phyloP scores from a whole-genome alignment of 2,329 filamentous ascomycete species.

The Rhynchosporium agropyri region DNA sequence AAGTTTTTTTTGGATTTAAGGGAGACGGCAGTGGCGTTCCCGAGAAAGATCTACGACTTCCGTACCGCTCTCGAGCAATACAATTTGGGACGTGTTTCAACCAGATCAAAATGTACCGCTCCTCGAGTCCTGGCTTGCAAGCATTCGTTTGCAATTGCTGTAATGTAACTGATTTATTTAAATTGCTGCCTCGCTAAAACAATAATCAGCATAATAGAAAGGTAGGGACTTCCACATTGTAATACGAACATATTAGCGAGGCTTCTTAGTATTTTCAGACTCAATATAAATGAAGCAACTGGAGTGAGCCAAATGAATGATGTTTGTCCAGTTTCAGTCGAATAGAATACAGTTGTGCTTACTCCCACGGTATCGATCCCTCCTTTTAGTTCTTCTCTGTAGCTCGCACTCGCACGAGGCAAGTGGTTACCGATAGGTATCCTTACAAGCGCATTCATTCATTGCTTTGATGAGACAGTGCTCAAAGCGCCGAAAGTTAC shows the following conservation, averaged over 20 bases:
- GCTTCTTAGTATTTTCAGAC: too few species aligned
- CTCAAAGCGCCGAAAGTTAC: background rate
- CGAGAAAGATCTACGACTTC: slow-evolving; percentile 1
- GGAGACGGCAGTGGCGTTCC: slow-evolving; percentile 8
- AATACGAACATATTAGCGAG: too few species aligned
- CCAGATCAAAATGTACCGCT: slow-evolving; percentile 4
- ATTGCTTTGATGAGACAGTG: slow-evolving; percentile 5
- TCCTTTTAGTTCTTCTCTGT: too few species aligned
- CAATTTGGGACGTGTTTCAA: background rate
- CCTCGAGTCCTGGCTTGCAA: background rate
- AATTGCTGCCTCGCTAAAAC: background rate
- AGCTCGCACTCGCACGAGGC: too few species aligned
- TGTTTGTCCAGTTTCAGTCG: too few species aligned
- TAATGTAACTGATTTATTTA: background rate
- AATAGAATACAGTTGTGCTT: too few species aligned
- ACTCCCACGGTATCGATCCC: too few species aligned
- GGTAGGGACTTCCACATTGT: background rate
- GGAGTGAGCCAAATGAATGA: too few species aligned
- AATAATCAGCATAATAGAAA: background rate
- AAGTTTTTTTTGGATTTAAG: background rate
- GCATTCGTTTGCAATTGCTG: background rate
- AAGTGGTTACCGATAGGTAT: background rate
- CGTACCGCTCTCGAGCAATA: too few species aligned
- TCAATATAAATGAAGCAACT: too few species aligned
- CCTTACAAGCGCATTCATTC: background rate